Conservation (phyloP, 805 yeast species). For the Pachysolen tannophilus region DNA sequence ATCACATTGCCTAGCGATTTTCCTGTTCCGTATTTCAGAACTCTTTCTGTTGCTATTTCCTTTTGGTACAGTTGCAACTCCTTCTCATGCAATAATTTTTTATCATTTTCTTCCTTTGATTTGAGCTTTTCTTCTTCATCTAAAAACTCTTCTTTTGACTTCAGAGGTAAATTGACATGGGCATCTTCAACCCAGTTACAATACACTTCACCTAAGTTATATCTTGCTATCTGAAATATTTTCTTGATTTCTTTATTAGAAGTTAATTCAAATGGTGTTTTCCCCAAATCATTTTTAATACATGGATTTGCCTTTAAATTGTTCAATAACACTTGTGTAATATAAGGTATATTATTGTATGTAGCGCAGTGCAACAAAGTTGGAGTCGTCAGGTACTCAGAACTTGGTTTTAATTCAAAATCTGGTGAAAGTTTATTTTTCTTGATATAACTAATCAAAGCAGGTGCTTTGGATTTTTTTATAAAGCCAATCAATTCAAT, state of each 20-base stretch:
- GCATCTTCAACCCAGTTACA: slow-evolving; percentile 70
- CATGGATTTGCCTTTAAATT: slow-evolving; percentile 69
- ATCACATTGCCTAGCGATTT: slow-evolving; percentile 15
- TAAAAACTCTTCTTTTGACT: slow-evolving; percentile 52
- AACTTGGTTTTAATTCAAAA: slow-evolving; percentile 46
- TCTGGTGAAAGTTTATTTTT: slow-evolving; percentile 48
- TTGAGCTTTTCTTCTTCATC: slow-evolving; percentile 28
- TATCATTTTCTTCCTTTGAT: slow-evolving; percentile 28
- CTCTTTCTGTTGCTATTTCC: slow-evolving; percentile 25
- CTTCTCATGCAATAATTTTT: slow-evolving; percentile 32
- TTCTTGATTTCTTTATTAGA: slow-evolving; percentile 34
- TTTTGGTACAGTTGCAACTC: slow-evolving; percentile 33
- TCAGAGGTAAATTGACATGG: slow-evolving; percentile 52
- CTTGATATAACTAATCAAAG: slow-evolving; percentile 52
- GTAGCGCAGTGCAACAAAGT: slow-evolving; percentile 78
- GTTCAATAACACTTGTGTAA: slow-evolving; percentile 55
- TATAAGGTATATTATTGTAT: slow-evolving; percentile 53
- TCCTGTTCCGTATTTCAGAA: slow-evolving; percentile 28
- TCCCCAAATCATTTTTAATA: slow-evolving; percentile 40
- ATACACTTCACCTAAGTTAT: slow-evolving; percentile 55
- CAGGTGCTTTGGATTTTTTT: slow-evolving; percentile 72
- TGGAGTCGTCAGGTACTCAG: slow-evolving; percentile 49
- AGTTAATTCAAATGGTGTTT: slow-evolving; percentile 64
- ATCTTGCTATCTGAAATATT: slow-evolving; percentile 63
- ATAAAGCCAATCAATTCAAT: slow-evolving; percentile 49